A percentile compares a stretch with the other conserved stretches of the same genome.
Conservation (phyloP, 2,329 filamentous ascomycete genomes). For the Capronia coronata region DNA sequence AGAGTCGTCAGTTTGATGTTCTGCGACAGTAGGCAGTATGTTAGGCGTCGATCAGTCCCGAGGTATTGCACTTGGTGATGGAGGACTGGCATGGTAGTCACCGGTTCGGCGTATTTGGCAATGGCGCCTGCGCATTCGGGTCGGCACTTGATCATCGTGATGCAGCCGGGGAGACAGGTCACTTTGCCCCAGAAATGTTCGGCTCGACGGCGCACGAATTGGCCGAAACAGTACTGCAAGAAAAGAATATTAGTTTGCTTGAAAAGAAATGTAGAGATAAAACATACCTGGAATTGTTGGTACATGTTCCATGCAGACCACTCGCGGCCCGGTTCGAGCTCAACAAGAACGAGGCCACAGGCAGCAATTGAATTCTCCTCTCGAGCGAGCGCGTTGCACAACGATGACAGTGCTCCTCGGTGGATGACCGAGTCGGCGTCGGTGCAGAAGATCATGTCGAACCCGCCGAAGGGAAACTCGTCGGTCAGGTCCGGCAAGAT, state of each 20-base stretch:
- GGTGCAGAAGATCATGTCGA: slow-evolving; percentile 14
- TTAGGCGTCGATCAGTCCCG: slow-evolving; percentile 13
- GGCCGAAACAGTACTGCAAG: slow-evolving; percentile 13
- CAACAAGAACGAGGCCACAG: slow-evolving; percentile 12
- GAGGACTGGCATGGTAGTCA: slow-evolving; percentile 6
- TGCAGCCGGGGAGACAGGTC: slow-evolving; percentile 13
- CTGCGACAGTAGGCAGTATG: slow-evolving; percentile 12
- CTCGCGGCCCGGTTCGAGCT: slow-evolving; percentile 5
- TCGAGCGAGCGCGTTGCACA: slow-evolving; percentile 9
- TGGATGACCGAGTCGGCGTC: slow-evolving; percentile 17
- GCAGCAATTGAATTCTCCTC: slow-evolving; percentile 8
- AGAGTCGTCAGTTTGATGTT: slow-evolving; percentile 7
- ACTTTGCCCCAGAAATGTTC: slow-evolving; percentile 15
- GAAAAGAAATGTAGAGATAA: neutral
- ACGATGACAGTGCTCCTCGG: slow-evolving; percentile 3
- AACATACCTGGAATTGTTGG: slow-evolving; percentile 12
- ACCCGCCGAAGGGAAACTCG: neutral
- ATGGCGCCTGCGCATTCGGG: slow-evolving; percentile 13
- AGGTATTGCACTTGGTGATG: slow-evolving; percentile 17
- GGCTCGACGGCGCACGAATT: slow-evolving; percentile 11
- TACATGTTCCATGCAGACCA: slow-evolving; percentile 13
- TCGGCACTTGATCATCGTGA: slow-evolving; percentile 15
- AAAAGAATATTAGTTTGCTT: too few relatives aligned
- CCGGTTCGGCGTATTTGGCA: slow-evolving; percentile 11
- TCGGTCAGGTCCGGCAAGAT: slow-evolving; percentile 6